Conservation (phyloP, 2,329 filamentous ascomycete genomes). For the Pestalotiopsis sp. region DNA sequence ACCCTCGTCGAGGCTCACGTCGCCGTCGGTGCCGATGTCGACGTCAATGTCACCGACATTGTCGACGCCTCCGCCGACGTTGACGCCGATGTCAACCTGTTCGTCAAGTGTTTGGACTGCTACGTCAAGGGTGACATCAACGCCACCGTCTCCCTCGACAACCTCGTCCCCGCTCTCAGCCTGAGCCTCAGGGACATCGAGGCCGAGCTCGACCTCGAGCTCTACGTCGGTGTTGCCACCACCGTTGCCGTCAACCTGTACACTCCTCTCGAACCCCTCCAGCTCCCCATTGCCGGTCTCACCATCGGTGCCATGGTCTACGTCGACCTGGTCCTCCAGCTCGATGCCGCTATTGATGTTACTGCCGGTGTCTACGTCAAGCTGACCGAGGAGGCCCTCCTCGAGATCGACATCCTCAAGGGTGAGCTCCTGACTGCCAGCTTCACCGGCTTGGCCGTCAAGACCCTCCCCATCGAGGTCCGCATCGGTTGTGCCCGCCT, state of each 20-base stretch:
- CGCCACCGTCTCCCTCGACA: conserved; percentile 42
- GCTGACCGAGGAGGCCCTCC: conserved; percentile 44
- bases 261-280: conserved; percentile 43
- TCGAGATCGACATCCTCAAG: conserved; percentile 43
- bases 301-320: conserved; percentile 48
- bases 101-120: conserved; percentile 47
- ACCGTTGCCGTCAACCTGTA: conserved; percentile 54
- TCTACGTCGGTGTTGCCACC: conserved; percentile 44
- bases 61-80: conserved; percentile 32
- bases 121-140: conserved; percentile 51
- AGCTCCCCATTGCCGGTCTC: conserved; percentile 43
- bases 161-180: conserved; percentile 42
- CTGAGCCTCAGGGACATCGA: conserved; percentile 53
- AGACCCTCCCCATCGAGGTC: conserved; percentile 47
- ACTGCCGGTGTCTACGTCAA: conserved; percentile 54
- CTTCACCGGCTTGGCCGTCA: conserved; percentile 51
- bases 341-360: conserved; percentile 51
- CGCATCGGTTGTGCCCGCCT: conserved; percentile 46
- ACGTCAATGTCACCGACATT: conserved; percentile 32
- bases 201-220: conserved; percentile 51
- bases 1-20: conserved; percentile 23
- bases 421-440: conserved; percentile 47
- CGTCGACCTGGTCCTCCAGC: conserved; percentile 53
- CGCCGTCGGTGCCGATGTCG: conserved; percentile 20
- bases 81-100: conserved; percentile 26